A percentile compares a stretch with the other conserved stretches of the same genome.
Evolutionary conservation across 176 grass and related monocot species (phyloP).

Genomic region (Paspalum vaginatum): DNA sequence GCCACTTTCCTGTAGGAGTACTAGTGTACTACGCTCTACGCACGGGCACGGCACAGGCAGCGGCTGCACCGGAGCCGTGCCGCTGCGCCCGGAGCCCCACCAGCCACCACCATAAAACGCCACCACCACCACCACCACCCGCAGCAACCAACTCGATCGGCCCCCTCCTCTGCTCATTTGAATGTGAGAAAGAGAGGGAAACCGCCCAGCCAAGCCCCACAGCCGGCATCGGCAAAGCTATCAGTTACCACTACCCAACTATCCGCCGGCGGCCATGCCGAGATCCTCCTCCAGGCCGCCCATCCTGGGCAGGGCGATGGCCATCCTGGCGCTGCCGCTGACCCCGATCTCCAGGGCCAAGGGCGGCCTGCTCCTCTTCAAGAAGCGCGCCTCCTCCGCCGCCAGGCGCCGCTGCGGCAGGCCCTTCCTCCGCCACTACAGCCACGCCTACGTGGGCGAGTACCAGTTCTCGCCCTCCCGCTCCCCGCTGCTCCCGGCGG

Average conservation of each 20-base stretch:
- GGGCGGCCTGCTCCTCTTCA: constrained; percentile 67
- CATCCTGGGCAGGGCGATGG: constrained; percentile 62
- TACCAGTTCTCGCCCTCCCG: constrained; percentile 89
- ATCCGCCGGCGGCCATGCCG: constrained; percentile 29
- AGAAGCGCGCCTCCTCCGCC: constrained; percentile 40
- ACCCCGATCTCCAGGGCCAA: constrained; percentile 56
- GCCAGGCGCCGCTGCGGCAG: constrained; percentile 29
- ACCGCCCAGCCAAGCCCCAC: constrained; percentile 1
- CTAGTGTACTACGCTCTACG: no score
- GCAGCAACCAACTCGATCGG: background rate
- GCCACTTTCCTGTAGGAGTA: no score
- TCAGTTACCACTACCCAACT: background rate
- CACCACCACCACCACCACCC: background rate
- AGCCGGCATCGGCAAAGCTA: background rate
- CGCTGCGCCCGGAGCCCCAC: constrained; percentile 10
- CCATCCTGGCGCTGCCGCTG: constrained; percentile 51
- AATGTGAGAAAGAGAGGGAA: constrained; percentile 81
- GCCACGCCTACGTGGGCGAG: constrained; percentile 73
- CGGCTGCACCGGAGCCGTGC: constrained; percentile 33
- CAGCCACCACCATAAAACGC: constrained; percentile 53
- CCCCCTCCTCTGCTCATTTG: constrained; percentile 26
- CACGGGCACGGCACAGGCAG: background rate
- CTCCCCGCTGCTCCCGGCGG: constrained; percentile 57
- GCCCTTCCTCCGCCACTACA: constrained; percentile 67
- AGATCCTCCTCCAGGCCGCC: constrained; percentile 38